A percentile compares a stretch with the other conserved stretches of the same genome.
Conservation (phyloP, 2,329 filamentous ascomycete genomes). For the Ceratocystis harringtonii region DNA sequence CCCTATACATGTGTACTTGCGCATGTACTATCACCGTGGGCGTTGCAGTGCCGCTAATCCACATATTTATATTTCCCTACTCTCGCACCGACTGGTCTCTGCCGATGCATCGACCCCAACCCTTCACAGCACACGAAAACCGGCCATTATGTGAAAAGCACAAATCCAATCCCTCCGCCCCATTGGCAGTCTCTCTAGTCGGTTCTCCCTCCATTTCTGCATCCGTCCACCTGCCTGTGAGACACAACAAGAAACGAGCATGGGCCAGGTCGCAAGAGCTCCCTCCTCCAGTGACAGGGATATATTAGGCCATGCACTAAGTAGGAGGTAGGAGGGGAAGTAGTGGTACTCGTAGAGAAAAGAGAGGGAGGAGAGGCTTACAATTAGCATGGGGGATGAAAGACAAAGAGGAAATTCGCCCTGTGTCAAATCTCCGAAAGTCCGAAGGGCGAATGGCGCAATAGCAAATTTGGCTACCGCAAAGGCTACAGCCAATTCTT, state of each 20-base stretch:
- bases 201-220: not conserved
- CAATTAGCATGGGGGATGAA: not conserved
- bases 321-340: not conserved
- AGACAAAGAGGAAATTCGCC: slow-evolving; percentile 7
- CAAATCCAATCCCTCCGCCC: not conserved
- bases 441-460: slow-evolving; percentile 8
- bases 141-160: not conserved
- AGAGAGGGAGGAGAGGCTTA: not conserved
- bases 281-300: not conserved
- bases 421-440: slow-evolving; percentile 13
- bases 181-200: not conserved
- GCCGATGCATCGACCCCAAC: not conserved
- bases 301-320: not conserved
- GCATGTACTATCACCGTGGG: not conserved
- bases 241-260: slow-evolving; percentile 6
- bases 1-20: not conserved
- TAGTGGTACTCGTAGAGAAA: not conserved
- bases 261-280: not conserved
- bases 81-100: not conserved
- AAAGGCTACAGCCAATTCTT: not conserved
- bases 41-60: not conserved
- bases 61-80: not conserved
- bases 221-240: slow-evolving; percentile 1
- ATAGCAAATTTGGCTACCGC: not conserved
- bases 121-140: not conserved